Base-by-base conservation (phyloP, 805 yeast genomes). In the Candida krabiensis region DNA sequence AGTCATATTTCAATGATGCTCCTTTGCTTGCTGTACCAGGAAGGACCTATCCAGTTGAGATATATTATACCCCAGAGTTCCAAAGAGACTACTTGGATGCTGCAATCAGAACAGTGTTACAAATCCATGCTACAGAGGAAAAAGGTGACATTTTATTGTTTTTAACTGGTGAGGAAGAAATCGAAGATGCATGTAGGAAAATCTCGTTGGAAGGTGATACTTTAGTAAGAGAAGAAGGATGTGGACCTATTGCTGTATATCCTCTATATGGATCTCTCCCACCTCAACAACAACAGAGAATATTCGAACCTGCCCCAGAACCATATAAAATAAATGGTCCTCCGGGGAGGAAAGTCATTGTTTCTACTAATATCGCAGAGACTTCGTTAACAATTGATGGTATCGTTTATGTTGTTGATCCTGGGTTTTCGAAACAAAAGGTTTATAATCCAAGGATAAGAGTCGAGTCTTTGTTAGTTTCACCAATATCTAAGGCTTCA, bases 321-420 rank as follows among this genome's bases (percentile, higher is more conserved):
- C 81, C 91, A 19, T 77, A 77, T 49, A 73, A 74, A 12, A 79
- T 79, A 32, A 80, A 81, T 49, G 96, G 95, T 11, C 77, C 83
- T 58, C 95, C 96, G n/a, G 98, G 99, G 25, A 78, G 99, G 62
- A 91, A 91, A 64, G 85, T 91, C 22, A 86, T 91, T 51, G 77
- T 91, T 8, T 80, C 96, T 17, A 91, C 99, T 19, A 91, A 93
- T 56, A 93, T 91, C 59, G 99, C 99, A 12, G 99, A 91, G 70
- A 91, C 99, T 2, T 93, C 98, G 23, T 77, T 91, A 66, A 91
- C 99, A 43, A 93, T 91, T 56, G 98, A 91, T 60, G 98, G 99
- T 58, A 86, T 91, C 48, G 98, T 91, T 6, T 93, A 88, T 58
- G 99, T 91, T 31, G 95, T 91, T 36, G 99, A 91, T 60, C 96